Conservation (phyloP, 208 protist genomes). For the Crithidia thermophila region DNA sequence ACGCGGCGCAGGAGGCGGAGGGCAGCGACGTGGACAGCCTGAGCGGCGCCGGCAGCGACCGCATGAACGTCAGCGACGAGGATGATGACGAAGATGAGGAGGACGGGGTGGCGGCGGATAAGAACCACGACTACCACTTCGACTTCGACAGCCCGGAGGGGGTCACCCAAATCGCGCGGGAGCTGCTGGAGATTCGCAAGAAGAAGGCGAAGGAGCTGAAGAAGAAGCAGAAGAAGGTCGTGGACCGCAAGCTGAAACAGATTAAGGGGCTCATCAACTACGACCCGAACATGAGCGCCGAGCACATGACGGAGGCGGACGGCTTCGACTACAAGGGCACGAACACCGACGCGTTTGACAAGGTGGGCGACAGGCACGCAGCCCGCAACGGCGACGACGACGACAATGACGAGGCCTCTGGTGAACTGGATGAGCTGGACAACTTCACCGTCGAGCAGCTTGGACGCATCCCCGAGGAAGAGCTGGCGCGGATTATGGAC, state of each 20-base stretch:
- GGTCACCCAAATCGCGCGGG: slow-evolving; percentile 78
- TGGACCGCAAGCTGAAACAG: slow-evolving; percentile 92
- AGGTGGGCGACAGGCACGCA: slow-evolving; percentile 13
- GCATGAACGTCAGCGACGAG: slow-evolving; percentile 17
- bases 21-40: slow-evolving; percentile 35
- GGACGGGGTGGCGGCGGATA: slow-evolving; percentile 22
- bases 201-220: slow-evolving; percentile 88
- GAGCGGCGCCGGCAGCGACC: slow-evolving; percentile 32
- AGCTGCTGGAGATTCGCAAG: slow-evolving; percentile 88
- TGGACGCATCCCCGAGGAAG: slow-evolving; percentile 57
- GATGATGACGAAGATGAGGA: slow-evolving; percentile 40
- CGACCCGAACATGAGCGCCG: slow-evolving; percentile 76
- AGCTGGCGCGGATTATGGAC: slow-evolving; percentile 67
- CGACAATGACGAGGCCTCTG: slow-evolving; percentile 6
- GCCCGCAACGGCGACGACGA: slow-evolving; percentile 6
- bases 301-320: slow-evolving; percentile 74
- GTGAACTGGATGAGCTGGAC: slow-evolving; percentile 49
- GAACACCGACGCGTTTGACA: slow-evolving; percentile 22
- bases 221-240: slow-evolving; percentile 92
- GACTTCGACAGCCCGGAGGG: slow-evolving; percentile 85
- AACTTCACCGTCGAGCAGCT: slow-evolving; percentile 82
- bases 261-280: slow-evolving; percentile 94
- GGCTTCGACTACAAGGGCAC: slow-evolving; percentile 50
- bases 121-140: slow-evolving; percentile 47
- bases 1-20: slow-evolving; percentile 20